phyloP scores from a whole-genome alignment of 208 protist genomes.

The Angomonas ambiguus region DNA sequence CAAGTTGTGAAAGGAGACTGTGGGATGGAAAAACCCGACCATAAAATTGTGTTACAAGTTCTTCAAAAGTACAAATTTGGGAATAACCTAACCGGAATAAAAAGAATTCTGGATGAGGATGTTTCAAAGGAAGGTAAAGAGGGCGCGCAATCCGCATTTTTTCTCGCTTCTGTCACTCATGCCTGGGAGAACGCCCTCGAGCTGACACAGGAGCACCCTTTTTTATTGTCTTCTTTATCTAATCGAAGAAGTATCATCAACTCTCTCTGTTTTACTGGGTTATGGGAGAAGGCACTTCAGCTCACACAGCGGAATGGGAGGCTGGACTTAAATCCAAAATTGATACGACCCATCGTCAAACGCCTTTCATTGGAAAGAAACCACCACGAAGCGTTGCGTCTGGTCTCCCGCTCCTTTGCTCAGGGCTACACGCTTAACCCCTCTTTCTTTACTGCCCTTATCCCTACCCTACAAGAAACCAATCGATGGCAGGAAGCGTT shows the following conservation, averaged over 20 bases:
- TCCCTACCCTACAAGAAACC: conserved; percentile 37
- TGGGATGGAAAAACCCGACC: conserved; percentile 22
- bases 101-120: conserved; percentile 76
- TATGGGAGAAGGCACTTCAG: conserved; percentile 42
- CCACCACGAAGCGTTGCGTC: conserved; percentile 33
- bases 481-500: conserved; percentile 53
- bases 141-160: conserved; percentile 46
- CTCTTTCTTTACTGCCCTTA: conserved; percentile 49
- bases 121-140: conserved; percentile 39
- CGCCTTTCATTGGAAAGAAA: conserved; percentile 32
- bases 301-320: conserved; percentile 20
- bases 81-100: conserved; percentile 41
- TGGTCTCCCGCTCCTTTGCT: conserved; percentile 43
- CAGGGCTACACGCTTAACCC: conserved; percentile 41
- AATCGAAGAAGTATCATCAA: conserved; percentile 48
- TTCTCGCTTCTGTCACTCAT: conserved; percentile 55
- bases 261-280: conserved; percentile 29
- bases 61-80: conserved; percentile 45
- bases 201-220: conserved; percentile 31
- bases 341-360: conserved; percentile 63
- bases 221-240: conserved; percentile 19
- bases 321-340: conserved; percentile 22
- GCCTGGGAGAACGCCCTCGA: conserved; percentile 71
- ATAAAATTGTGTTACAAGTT: conserved; percentile 33
- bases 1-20: conserved; percentile 48